Evolutionary conservation across 2,329 filamentous ascomycete genomes (phyloP).

Genomic region (Calonectria pseudoreteaudii): DNA sequence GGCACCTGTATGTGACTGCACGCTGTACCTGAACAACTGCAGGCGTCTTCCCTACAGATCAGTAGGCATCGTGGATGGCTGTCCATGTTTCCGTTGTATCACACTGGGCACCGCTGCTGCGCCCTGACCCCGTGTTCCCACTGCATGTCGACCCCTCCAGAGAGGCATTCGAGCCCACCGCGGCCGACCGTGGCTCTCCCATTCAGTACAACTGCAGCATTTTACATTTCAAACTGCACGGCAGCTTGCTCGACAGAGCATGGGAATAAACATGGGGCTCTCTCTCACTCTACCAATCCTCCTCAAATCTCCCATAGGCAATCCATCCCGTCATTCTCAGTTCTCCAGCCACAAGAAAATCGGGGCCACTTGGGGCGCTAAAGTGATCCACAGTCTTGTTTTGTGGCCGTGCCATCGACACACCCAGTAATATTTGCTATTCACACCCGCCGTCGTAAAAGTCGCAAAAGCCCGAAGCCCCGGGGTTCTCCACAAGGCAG

Average conservation of each 20-base stretch:
- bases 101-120: neutral
- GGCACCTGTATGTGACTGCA: neutral
- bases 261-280: neutral
- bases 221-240: neutral
- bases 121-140: conserved; percentile 5
- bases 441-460: conserved; percentile 10
- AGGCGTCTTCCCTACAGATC: neutral
- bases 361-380: conserved; percentile 3
- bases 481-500: conserved; percentile 6
- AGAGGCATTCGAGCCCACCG: neutral
- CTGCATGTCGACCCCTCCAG: neutral
- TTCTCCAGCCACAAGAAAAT: conserved; percentile 18
- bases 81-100: neutral
- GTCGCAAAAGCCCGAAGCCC: conserved; percentile 1
- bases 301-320: conserved; percentile 11
- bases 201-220: conserved; percentile 4
- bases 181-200: neutral
- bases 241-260: neutral
- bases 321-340: conserved; percentile 2
- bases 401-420: conserved; percentile 17
- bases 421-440: conserved; percentile 4
- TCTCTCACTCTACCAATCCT: neutral
- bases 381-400: conserved; percentile 4
- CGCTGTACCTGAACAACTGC: neutral
- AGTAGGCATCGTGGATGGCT: neutral